phyloP scores from a whole-genome alignment of 148 eudicot species.

The Persicaria maculosa region DNA sequence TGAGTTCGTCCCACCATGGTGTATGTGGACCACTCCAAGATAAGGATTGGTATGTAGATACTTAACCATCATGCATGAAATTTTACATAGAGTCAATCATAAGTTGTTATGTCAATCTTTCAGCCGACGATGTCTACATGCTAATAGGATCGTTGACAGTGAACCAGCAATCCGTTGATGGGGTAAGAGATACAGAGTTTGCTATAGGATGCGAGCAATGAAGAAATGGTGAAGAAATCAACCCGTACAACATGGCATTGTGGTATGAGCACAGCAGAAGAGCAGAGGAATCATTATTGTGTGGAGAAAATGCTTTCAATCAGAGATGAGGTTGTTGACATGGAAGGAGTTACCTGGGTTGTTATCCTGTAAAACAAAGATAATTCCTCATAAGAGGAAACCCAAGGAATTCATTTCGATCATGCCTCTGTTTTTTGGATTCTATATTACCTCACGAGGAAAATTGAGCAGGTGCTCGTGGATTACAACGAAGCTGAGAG shows the following conservation, averaged over 20 bases:
- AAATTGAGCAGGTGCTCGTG: too few species aligned
- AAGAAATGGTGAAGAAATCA: conserved; percentile 35
- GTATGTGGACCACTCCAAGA: conserved; percentile 80
- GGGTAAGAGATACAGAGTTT: conserved; percentile 85
- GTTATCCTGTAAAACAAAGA: conserved; percentile 44
- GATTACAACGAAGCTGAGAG: too few species aligned
- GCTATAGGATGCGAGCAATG: conserved; percentile 86
- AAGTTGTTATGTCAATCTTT: neutral
- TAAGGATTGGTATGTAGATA: conserved; percentile 74
- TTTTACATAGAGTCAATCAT: neutral
- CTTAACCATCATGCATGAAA: neutral
- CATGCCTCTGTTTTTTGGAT: too few species aligned
- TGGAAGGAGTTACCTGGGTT: conserved; percentile 79
- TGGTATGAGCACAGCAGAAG: conserved; percentile 93
- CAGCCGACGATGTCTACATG: conserved; percentile 89
- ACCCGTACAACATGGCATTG: conserved; percentile 55
- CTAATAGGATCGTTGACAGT: conserved; percentile 86
- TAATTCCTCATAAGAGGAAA: too few species aligned
- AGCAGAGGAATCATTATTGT: conserved; percentile 51
- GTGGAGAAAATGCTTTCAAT: conserved; percentile 37
- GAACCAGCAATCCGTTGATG: conserved; percentile 96
- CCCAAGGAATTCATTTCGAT: too few species aligned
- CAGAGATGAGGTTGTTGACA: conserved; percentile 69
- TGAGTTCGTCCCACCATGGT: conserved; percentile 82
- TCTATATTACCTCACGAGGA: too few species aligned